Percentiles rank a stretch among this genome's conserved stretches.
These are phyloP conservation scores for Suillus spraguei DNA, from an alignment of 768 basidiomycete species.

Conservation along the genomic window DNA sequence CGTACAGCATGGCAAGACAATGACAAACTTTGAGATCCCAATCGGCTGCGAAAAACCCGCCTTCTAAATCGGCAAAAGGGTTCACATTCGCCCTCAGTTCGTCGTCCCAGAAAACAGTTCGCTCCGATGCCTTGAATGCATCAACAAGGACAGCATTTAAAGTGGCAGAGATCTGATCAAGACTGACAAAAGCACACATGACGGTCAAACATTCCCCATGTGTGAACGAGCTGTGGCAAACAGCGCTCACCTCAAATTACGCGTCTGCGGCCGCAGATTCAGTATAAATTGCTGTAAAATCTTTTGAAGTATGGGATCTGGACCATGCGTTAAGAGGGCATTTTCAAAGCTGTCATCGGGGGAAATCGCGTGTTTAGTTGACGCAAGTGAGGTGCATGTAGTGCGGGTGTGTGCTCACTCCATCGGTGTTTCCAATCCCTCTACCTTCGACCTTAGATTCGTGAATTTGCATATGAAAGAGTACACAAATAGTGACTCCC, in stretches of 20 bases:
- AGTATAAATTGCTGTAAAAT: slow-evolving; percentile 77
- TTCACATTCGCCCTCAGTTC: slow-evolving; percentile 66
- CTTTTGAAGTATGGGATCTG: slow-evolving; percentile 71
- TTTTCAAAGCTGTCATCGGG: slow-evolving; percentile 67
- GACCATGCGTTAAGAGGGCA: slow-evolving; percentile 70
- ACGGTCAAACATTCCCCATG: slow-evolving; percentile 33
- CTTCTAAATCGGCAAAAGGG: slow-evolving; percentile 65
- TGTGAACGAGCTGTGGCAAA: slow-evolving; percentile 30
- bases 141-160: slow-evolving; percentile 69
- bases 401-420: slow-evolving; percentile 59
- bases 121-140: slow-evolving; percentile 70
- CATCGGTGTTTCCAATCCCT: slow-evolving; percentile 79
- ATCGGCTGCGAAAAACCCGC: slow-evolving; percentile 78
- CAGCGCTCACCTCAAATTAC: slow-evolving; percentile 80
- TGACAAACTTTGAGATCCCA: slow-evolving; percentile 81
- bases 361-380: slow-evolving; percentile 36
- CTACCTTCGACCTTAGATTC: slow-evolving; percentile 69
- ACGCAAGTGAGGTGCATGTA: slow-evolving; percentile 21
- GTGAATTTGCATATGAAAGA: slow-evolving; percentile 86
- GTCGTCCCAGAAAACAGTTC: slow-evolving; percentile 83
- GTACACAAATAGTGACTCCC: slow-evolving; percentile 87
- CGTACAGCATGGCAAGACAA: slow-evolving; percentile 25
- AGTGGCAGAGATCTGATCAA: slow-evolving; percentile 81
- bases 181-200: slow-evolving; percentile 48
- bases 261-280: slow-evolving; percentile 84